Percentiles rank a stretch among this genome's conserved stretches.
phyloP scores from a whole-genome alignment of 1,284 basidiomycete species.

The Mycosarcoma mackinlayi region DNA sequence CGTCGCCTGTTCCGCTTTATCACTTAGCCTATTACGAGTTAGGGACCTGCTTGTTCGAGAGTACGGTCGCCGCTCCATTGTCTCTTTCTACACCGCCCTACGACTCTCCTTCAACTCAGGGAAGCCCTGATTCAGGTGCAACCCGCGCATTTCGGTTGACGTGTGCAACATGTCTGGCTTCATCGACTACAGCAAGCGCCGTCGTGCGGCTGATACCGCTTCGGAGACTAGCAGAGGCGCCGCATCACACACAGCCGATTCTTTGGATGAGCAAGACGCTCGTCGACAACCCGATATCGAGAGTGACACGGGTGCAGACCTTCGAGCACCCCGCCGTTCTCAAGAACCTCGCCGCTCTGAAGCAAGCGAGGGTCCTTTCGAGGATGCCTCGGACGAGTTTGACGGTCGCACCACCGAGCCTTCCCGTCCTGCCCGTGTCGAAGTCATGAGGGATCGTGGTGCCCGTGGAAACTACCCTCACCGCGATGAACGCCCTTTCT shows the following conservation, averaged over 20 bases:
- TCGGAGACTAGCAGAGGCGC: constrained; percentile 34
- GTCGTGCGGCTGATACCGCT: constrained; percentile 19
- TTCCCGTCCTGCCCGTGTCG: constrained; percentile 34
- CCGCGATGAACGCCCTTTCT: constrained; percentile 41
- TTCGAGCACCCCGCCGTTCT: constrained; percentile 12
- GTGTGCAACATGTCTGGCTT: constrained; percentile 37
- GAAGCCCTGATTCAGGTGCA: no score
- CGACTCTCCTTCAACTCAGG: neutral
- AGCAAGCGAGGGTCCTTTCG: constrained; percentile 9
- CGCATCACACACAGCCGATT: constrained; percentile 7
- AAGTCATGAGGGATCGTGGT: constrained; percentile 28
- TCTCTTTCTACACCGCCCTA: neutral
- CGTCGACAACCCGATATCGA: constrained; percentile 3
- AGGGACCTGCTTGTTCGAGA: constrained; percentile 26
- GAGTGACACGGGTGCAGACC: constrained; percentile 2
- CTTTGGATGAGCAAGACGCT: constrained; percentile 20
- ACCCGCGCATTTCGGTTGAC: no score
- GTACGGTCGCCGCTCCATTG: constrained; percentile 15
- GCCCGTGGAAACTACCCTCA: constrained; percentile 15
- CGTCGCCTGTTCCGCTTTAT: no score
- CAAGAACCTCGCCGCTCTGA: constrained; percentile 7
- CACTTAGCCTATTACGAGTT: constrained; percentile 8
- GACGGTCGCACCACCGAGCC: constrained; percentile 8
- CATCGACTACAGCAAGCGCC: constrained; percentile 55
- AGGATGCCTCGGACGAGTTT: constrained; percentile 23